Conservation (phyloP, 2,329 filamentous ascomycete genomes). For the Xylariaceae sp. region DNA sequence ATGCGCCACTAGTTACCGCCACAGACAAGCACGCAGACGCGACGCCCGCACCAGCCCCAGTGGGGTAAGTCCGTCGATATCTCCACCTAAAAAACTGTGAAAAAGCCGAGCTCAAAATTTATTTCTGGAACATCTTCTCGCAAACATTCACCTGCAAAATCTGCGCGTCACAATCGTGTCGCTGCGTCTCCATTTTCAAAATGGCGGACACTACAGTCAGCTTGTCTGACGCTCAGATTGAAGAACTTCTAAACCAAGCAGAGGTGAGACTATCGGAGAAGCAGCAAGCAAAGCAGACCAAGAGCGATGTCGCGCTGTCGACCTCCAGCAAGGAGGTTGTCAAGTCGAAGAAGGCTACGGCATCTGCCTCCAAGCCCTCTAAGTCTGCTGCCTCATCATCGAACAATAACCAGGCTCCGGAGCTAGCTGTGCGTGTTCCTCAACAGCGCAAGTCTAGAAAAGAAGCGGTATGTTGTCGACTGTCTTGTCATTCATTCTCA, state of each 20-base stretch:
- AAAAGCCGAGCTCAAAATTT: background rate
- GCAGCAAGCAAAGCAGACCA: conserved; percentile 24
- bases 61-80: background rate
- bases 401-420: conserved; percentile 12
- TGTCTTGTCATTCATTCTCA: background rate
- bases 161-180: conserved; percentile 1
- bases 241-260: conserved; percentile 58
- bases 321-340: conserved; percentile 32
- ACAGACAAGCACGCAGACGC: background rate
- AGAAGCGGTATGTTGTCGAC: conserved; percentile 29
- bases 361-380: conserved; percentile 9
- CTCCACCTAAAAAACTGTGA: background rate
- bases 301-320: conserved; percentile 25
- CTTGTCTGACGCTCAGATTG: conserved; percentile 59
- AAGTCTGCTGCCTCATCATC: conserved; percentile 13
- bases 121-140: background rate
- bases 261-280: conserved; percentile 47
- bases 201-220: conserved; percentile 36
- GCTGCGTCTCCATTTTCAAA: conserved; percentile 14
- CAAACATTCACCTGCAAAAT: background rate
- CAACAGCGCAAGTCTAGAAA: conserved; percentile 28
- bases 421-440: conserved; percentile 28
- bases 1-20: background rate
- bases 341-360: conserved; percentile 12
- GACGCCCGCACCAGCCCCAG: background rate